Evolutionary conservation across 176 grass and related monocot species (phyloP), one percentile per base, ranked within the genome.

Genomic region (Cocos nucifera): DNA sequence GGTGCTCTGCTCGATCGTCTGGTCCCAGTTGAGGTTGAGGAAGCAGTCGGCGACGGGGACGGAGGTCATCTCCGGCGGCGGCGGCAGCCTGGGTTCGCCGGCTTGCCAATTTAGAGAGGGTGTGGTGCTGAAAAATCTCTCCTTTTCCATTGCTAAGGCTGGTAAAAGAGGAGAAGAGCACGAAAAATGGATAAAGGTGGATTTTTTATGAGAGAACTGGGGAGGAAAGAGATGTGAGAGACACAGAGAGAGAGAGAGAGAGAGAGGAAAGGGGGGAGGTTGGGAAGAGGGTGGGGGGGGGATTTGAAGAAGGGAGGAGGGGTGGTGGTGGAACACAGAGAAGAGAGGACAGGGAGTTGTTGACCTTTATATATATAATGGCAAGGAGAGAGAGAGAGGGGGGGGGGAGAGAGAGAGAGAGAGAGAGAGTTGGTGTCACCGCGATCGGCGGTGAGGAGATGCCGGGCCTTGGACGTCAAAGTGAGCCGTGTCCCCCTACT

Each of bases 41-140:
- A 75, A 56, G 61, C 75, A 4, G 51, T 24, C 12, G 65, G 9
- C 71, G 30, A 53, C 19, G 35, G 61, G n/a, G 20, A 68, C 71
- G 6, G 67, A 69, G 21, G 12, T 5, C 54, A 23, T 18, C 15
- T 14, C 50, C 50, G 59, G 60, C 18, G 52, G 51, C 3, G 18
- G 15, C 15, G 6, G 17, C 55, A 25, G 49, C 2, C 18, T 51
- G 6, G 63, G 5, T 21, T 26, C 58, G 4, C 50, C 6, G 59
- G 69, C 75, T 3, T 73, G 63, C 25, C 51, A 26, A 19, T 17
- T 17, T 17, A 58, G 54, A 27, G 53, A 5, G 8, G 75, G 3
- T 4, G 69, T 20, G 56, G 48, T 53, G 3, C 23, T 57, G 22
- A 62, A 63, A 75, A 80, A 75, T 74, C 63, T 61, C 61, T 81